Conservation (phyloP, 495 filamentous ascomycete species). For the Amphirosellinia nigrospora region DNA sequence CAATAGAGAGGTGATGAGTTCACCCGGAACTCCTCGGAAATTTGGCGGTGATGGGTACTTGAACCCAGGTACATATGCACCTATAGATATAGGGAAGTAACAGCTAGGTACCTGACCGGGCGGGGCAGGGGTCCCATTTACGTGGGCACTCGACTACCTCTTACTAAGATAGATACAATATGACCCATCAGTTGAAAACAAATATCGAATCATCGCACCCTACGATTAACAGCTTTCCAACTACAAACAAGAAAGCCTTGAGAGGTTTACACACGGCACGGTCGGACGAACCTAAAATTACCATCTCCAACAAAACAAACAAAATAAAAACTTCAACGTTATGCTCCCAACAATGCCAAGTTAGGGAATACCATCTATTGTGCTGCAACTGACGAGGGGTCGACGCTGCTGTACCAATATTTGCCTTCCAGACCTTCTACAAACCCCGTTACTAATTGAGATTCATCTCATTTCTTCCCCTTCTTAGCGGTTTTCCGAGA, state of each 20-base stretch:
- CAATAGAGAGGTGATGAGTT: not conserved
- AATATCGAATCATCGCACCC: not conserved
- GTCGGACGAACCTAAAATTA: not conserved
- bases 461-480: constrained; percentile 36
- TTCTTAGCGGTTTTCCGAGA: constrained; percentile 48
- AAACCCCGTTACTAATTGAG: not conserved
- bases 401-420: not conserved
- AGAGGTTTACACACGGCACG: not conserved
- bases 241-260: not conserved
- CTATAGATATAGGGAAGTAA: not conserved
- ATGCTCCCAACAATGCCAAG: not conserved
- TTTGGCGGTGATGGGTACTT: not conserved
- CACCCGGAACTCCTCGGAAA: constrained; percentile 11
- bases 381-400: not conserved
- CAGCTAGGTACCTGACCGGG: too few relatives aligned
- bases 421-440: constrained; percentile 5
- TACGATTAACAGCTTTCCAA: not conserved
- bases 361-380: not conserved
- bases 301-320: not conserved
- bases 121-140: too few relatives aligned
- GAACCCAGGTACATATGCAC: not conserved
- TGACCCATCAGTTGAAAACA: too few relatives aligned
- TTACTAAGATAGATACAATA: too few relatives aligned
- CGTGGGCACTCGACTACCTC: too few relatives aligned
- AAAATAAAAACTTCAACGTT: not conserved